Base-by-base conservation (phyloP, 495 filamentous ascomycete genomes). In the Trichoderma erinaceum region DNA sequence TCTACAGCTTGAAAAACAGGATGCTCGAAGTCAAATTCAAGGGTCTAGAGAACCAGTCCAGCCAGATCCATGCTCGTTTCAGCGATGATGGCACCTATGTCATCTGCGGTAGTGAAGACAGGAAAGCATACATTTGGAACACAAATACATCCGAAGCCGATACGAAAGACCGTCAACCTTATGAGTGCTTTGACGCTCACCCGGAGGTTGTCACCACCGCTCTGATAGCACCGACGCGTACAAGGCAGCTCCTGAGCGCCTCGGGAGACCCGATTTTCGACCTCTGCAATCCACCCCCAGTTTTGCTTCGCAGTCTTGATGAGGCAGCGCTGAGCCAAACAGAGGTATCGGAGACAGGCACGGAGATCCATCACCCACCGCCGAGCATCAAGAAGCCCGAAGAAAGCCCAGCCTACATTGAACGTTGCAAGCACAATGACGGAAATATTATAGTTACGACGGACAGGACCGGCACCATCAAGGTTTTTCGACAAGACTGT, bases 181-280 rank as follows among this genome's bases (percentile, higher is more conserved):
- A 89, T 41, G 95, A 99, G 73, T 85, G 89, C 66, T 94, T 99
- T 69, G 93, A 97, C 71, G 92, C 94, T 0, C 92, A 97, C 74
- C 86, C 89, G 1, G 87, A 89, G 44, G 92, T 96, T 67, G 93
- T 97, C 11, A 99, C 95, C 0, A 88, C 89, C 23, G 89, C 93
- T 0, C 80, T 96, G 6, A 87, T 97, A 70, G 96, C 96, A 0
- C 96, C 95, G 0, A 85, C 85, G 1, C 86, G 84, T 68, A 91
- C 92, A 4, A 85, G 92, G 69, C 89, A 92, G 74, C 81, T 91
- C 2, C 82, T 99, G 0, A 87, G 88, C 18, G 80, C 84, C 41
- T 95, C 92, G 11, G 90, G 92, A 66, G 95, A 99, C 75, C 96
- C 94, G 10, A 84, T 99, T 41, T 99, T 92, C 75, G 93, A 97